These are phyloP conservation scores for Stenocarpella maydis DNA, from an alignment of 2,329 filamentous ascomycete genomes.

Conservation along the genomic window DNA sequence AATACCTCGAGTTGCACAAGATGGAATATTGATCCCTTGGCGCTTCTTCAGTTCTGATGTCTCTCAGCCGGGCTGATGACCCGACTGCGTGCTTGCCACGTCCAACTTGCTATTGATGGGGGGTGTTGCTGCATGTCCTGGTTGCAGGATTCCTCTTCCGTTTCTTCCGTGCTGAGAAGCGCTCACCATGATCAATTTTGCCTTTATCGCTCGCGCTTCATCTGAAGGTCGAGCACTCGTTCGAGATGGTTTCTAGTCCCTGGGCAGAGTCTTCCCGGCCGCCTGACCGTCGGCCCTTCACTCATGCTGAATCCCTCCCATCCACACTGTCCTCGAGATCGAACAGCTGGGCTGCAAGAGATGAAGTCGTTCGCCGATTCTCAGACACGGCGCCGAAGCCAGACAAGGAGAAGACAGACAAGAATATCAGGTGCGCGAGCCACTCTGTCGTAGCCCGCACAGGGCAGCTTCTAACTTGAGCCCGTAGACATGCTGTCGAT, in stretches of 20 bases:
- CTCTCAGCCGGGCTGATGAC: conserved; percentile 5
- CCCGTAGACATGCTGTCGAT: conserved; percentile 28
- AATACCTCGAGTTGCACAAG: conserved; percentile 12
- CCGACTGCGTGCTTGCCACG: neutral
- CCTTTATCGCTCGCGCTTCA: neutral
- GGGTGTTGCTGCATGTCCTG: neutral
- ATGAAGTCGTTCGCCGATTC: conserved; percentile 39
- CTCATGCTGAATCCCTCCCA: neutral
- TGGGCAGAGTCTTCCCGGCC: neutral
- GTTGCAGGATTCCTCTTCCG: neutral
- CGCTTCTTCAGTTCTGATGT: neutral
- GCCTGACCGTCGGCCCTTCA: conserved; percentile 2
- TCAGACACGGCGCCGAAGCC: conserved; percentile 37
- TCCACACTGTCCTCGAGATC: conserved; percentile 7
- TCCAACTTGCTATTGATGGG: too few species aligned
- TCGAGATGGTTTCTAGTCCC: conserved; percentile 22
- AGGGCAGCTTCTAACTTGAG: neutral
- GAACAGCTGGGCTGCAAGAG: conserved; percentile 22
- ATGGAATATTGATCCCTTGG: conserved; percentile 13
- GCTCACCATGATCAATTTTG: neutral
- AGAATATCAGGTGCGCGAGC: conserved; percentile 28
- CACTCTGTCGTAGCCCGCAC: neutral
- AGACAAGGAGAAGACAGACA: conserved; percentile 29
- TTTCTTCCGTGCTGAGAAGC: neutral
- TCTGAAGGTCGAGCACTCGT: neutral